These are phyloP conservation scores for Phaffia rhodozyma DNA, from an alignment of 1,284 basidiomycete genomes.

Conservation along the genomic window DNA sequence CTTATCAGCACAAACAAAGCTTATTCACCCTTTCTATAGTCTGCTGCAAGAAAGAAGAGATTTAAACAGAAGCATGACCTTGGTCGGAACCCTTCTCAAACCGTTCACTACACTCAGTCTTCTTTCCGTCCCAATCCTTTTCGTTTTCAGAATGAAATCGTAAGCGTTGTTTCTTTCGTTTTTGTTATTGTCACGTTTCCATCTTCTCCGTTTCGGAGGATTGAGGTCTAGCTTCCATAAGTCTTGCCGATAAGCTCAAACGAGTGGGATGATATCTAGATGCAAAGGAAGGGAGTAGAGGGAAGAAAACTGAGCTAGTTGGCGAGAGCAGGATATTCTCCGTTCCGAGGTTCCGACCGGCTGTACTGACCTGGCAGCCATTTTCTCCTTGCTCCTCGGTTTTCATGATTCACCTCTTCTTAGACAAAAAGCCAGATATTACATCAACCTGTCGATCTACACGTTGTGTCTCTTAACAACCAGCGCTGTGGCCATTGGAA, in stretches of 20 bases:
- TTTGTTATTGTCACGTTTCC: too few relatives aligned
- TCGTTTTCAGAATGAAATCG: background rate
- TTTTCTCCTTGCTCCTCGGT: background rate
- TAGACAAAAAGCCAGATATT: conserved; percentile 36
- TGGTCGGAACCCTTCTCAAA: background rate
- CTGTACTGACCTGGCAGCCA: background rate
- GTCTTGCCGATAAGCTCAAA: too few relatives aligned
- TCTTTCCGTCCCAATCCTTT: background rate
- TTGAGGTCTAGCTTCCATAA: too few relatives aligned
- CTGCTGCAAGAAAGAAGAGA: too few relatives aligned
- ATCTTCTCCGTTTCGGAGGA: too few relatives aligned
- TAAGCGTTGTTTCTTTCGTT: background rate
- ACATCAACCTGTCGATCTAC: conserved; percentile 61
- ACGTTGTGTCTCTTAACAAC: conserved; percentile 59
- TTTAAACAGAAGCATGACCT: background rate
- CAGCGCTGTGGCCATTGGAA: conserved; percentile 62
- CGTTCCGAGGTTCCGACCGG: background rate
- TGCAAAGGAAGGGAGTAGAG: too few relatives aligned
- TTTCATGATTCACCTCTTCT: too few relatives aligned
- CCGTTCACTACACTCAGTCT: background rate
- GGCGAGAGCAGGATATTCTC: too few relatives aligned
- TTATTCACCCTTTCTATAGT: too few relatives aligned
- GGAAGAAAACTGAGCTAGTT: too few relatives aligned
- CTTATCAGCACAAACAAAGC: too few relatives aligned
- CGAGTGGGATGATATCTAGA: too few relatives aligned